Evolutionary conservation across 106 monocot genomes (phyloP), one percentile per base, ranked within the genome.

Genomic region (Triglochin maritima): DNA sequence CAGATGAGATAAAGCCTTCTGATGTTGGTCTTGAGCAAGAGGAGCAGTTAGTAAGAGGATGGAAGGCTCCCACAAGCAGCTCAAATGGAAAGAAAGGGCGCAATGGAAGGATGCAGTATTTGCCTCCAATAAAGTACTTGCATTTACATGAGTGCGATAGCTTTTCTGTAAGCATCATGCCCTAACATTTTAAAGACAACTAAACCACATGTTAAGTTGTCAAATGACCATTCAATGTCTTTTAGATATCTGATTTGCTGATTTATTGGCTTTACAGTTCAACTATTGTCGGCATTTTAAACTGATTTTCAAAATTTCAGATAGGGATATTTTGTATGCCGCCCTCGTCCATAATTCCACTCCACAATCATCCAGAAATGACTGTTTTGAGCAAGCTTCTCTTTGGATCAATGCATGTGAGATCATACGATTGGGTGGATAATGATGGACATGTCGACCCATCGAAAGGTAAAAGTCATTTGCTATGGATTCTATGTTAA

Each of bases 321-420:
- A 89, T 93, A 41, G 93, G 93, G 62, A 89, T 93, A 74, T 93
- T 93, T 70, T 86, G 84, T 71, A 82, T 89, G 86, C 86, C 93
- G 44, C 78, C 89, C 64, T 84, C 83, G 50, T 84, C 86, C 51
- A 49, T 89, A 14, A 89, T 93, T 57, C 93, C 93, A 14, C 84
- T 93, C 50, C 93, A 93, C 70, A 89, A 89, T 74, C 93, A 93
- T 69, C 93, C 93, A 2, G 93, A 86, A 44, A 93, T 93, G 89
- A 93, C 89, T 11, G 86, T 89, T 13, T 57, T 93, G 56, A 89
- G 89, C 82, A 93, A 93, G 76, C 83, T 93, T 69, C 64, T 93
- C 17, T 93, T 79, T 70, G 93, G 93, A n/a, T 67, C 80, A 2
- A 45, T 89, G 63, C 84, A 84, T 72, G 82, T 84, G 7, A 82